These are phyloP conservation scores for Elaeagnus macrophylla DNA, from an alignment of 306 rosid genomes.

Conservation along the genomic window DNA sequence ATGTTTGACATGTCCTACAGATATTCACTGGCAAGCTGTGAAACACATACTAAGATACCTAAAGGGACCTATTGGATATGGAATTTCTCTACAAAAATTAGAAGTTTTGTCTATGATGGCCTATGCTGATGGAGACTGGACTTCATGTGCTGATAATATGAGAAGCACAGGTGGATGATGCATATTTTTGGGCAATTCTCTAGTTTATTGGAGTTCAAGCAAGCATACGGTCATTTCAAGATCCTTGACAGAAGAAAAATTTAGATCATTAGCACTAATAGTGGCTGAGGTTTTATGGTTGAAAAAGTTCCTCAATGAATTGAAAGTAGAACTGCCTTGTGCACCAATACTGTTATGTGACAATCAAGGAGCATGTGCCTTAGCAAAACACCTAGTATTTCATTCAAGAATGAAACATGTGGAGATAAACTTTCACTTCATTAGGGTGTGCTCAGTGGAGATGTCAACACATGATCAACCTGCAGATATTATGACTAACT, in stretches of 20 bases:
- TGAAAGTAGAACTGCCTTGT: not conserved
- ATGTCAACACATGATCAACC: not conserved
- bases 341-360: not conserved
- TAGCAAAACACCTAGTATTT: not conserved
- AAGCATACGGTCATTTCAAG: not conserved
- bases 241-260: not conserved
- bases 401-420: not conserved
- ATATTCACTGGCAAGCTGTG: not conserved
- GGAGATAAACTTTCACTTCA: not conserved
- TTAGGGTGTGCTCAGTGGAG: not conserved
- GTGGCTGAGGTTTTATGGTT: not conserved
- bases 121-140: not conserved
- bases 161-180: not conserved
- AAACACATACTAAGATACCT: not conserved
- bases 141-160: not conserved
- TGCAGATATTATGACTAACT: not conserved
- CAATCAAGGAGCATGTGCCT: not conserved
- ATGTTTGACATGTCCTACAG: not conserved
- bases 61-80: not conserved
- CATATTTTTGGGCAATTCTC: not conserved
- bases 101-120: not conserved
- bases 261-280: not conserved
- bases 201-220: not conserved
- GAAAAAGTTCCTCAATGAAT: not conserved
- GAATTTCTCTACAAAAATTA: not conserved